A percentile compares a stretch with the other conserved stretches of the same genome.
phyloP scores from a whole-genome alignment of 805 yeast species.

The Yarrowia bubula region DNA sequence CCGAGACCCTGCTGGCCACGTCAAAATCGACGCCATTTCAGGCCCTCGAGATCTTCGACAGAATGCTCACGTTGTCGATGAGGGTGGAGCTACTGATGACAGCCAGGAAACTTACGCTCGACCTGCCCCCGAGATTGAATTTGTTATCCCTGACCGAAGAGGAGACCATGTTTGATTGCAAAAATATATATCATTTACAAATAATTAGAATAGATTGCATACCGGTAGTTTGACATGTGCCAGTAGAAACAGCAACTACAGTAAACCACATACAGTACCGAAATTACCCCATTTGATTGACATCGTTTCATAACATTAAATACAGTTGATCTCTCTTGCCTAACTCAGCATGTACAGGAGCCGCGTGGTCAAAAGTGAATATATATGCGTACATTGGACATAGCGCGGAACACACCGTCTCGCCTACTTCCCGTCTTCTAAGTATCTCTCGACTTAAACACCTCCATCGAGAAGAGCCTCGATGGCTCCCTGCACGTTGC shows the following conservation, averaged over 20 bases:
- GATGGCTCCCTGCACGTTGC: slow-evolving; percentile 94
- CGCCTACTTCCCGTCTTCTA: background rate
- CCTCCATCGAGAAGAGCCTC: slow-evolving; percentile 74
- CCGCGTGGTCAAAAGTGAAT: background rate
- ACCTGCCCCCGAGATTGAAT: slow-evolving; percentile 1
- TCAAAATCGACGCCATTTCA: slow-evolving; percentile 4
- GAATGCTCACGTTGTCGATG: background rate
- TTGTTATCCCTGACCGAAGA: slow-evolving; percentile 13
- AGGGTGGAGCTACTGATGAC: background rate
- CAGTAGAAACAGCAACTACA: background rate
- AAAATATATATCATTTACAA: background rate
- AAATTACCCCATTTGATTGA: background rate
- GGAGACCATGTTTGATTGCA: background rate
- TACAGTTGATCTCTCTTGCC: background rate
- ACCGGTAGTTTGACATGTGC: background rate
- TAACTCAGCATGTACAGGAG: background rate
- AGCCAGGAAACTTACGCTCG: slow-evolving; percentile 3
- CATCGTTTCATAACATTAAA: background rate
- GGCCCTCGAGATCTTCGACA: slow-evolving; percentile 3
- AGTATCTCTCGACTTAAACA: slow-evolving; percentile 38
- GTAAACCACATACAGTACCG: background rate
- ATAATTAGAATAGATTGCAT: background rate
- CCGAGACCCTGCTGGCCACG: slow-evolving; percentile 5
- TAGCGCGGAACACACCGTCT: background rate
- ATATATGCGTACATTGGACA: slow-evolving; percentile 17